Percentiles rank a stretch among this genome's conserved stretches.
These are phyloP conservation scores for Fibroporia radiculosa DNA, from an alignment of 768 basidiomycete genomes.

Conservation along the genomic window DNA sequence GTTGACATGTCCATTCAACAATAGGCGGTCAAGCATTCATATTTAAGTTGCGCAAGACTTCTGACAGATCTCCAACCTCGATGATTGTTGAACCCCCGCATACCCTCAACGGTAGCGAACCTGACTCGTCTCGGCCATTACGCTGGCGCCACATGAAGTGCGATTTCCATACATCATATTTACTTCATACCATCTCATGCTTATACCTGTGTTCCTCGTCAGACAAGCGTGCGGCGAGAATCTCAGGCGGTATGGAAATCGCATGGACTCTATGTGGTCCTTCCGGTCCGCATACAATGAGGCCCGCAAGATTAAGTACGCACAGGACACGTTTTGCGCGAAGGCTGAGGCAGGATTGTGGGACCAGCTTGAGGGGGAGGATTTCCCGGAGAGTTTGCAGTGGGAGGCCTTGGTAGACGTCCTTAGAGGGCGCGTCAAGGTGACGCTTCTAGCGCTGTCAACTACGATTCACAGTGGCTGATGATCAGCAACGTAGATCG, in stretches of 20 bases:
- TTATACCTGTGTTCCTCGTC: background rate
- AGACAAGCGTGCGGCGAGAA: slow-evolving; percentile 39
- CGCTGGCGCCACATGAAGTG: slow-evolving; percentile 83
- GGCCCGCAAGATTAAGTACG: slow-evolving; percentile 57
- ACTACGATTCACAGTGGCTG: background rate
- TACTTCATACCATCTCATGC: background rate
- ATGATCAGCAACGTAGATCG: slow-evolving; percentile 33
- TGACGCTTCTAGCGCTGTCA: slow-evolving; percentile 15
- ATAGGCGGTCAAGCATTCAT: slow-evolving; percentile 84
- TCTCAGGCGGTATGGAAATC: slow-evolving; percentile 25
- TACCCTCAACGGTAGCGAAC: slow-evolving; percentile 40
- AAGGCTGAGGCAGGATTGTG: slow-evolving; percentile 43
- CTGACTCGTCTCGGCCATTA: slow-evolving; percentile 32
- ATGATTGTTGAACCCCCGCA: slow-evolving; percentile 84
- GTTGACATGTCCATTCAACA: slow-evolving; percentile 4
- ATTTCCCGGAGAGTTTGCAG: slow-evolving; percentile 62
- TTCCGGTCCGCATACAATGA: slow-evolving; percentile 74
- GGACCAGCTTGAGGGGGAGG: slow-evolving; percentile 26
- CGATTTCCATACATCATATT: slow-evolving; percentile 1
- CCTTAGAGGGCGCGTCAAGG: slow-evolving; percentile 81
- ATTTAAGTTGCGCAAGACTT: slow-evolving; percentile 75
- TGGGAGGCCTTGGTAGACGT: slow-evolving; percentile 81
- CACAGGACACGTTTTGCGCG: slow-evolving; percentile 67
- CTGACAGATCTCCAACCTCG: slow-evolving; percentile 66
- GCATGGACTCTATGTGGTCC: slow-evolving; percentile 77